phyloP scores from a whole-genome alignment of 306 rosid species.

The Lathyrus tuberosus region DNA sequence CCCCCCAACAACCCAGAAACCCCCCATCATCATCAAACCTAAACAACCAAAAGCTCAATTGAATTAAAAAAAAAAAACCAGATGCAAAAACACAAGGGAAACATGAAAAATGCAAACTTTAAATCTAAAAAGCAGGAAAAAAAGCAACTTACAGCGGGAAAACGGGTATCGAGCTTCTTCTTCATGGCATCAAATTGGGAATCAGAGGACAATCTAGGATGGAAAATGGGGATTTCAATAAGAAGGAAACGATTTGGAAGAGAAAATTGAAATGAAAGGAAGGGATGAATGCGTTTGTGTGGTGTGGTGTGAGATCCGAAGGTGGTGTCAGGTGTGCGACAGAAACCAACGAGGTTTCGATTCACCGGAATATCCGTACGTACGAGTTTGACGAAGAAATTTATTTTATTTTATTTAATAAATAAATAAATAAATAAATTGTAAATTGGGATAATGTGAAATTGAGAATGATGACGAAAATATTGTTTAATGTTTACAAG shows the following conservation, averaged over 20 bases:
- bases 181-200: constrained; percentile 67
- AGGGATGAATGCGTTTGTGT: neutral
- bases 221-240: constrained; percentile 15
- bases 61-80: neutral
- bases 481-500: too few species aligned
- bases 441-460: neutral
- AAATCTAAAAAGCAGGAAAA: neutral
- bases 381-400: constrained; percentile 42
- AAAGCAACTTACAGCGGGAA: constrained; percentile 88
- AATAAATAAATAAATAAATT: neutral
- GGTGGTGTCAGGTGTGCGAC: constrained; percentile 31
- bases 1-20: constrained; percentile 14
- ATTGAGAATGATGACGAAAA: neutral
- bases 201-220: neutral
- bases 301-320: constrained; percentile 64
- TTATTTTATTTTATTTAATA: too few species aligned
- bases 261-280: constrained; percentile 42
- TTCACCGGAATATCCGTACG: constrained; percentile 38
- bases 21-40: constrained; percentile 7
- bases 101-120: neutral
- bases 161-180: constrained; percentile 98
- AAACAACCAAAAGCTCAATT: neutral
- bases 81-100: constrained; percentile 22
- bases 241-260: constrained; percentile 18
- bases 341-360: constrained; percentile 33